Base-by-base conservation (phyloP, 1,284 basidiomycete species). In the Somion occarium region DNA sequence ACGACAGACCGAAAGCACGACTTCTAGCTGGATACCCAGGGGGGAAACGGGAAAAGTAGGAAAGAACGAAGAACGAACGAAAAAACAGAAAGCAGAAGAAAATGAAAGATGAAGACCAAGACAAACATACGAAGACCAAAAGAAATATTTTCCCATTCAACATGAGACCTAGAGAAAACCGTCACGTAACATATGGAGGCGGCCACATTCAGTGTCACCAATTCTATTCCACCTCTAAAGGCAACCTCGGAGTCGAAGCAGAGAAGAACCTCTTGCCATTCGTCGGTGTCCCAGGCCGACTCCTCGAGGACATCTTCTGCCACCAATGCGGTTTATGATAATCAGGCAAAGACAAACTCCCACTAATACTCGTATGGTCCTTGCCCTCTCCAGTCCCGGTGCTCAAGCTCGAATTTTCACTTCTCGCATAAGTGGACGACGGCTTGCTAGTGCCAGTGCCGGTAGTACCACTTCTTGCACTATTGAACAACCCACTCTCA, bases 301-400 rank as follows among this genome's bases (percentile, higher is more conserved):
- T 48, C 34, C 20, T 37, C 13, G 30, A 38, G 11, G 11, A 4
- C 46, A 48, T 18, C 34, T 48, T 48, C 46, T 48, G 46, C 46
- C 46, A 48, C 46, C 46, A 48, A 38, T 48, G 46, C 34, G 46
- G 9, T 22, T 46, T 46, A 24, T 44, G 18, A 12, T 44, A 7
- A 15, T 34, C 7, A 34, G 7, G 30, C 30, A 15, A 34, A 15
- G 30, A 34, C 7, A 34, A 34, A 15, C 7, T 4, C 18, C 23
- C 43, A 7, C 15, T 34, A 15, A 34, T 7, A 34, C 30, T n/a
- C n/a, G n/a, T n/a, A n/a, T n/a, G n/a, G n/a, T n/a, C n/a, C n/a
- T n/a, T 15, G 15, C 7, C 7, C 30, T 34, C 30, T 34, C 30
- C 7, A 34, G 7, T 15, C 15, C 15, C 30, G 30, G 23, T 18